Conservation (phyloP, 148 eudicot genomes). For the Nepenthes gracilis region DNA sequence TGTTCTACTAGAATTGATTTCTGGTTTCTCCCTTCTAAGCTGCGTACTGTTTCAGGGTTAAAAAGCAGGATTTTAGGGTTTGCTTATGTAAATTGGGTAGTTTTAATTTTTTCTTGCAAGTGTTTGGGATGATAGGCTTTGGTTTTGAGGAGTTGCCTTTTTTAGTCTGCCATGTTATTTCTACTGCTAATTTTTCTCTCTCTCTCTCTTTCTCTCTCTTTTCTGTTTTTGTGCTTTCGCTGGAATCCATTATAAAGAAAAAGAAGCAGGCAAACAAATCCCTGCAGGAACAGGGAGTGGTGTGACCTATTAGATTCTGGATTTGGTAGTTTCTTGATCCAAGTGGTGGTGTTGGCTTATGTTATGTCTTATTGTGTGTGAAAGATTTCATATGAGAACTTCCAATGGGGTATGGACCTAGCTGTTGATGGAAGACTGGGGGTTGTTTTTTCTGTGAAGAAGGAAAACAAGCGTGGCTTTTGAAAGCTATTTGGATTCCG, state of each 20-base stretch:
- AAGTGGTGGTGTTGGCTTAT: constrained; percentile 9
- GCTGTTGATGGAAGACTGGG: constrained; percentile 13
- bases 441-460: constrained; percentile 7
- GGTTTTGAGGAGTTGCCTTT: too few relatives aligned
- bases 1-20: constrained; percentile 1
- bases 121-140: not conserved
- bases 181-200: constrained; percentile 17
- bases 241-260: constrained; percentile 12
- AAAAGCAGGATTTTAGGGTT: constrained; percentile 1
- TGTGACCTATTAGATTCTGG: constrained; percentile 17
- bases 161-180: constrained; percentile 5
- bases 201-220: too few relatives aligned
- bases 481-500: constrained; percentile 46
- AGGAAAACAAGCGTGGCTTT: constrained; percentile 33
- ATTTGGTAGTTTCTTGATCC: constrained; percentile 13
- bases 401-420: constrained; percentile 14
- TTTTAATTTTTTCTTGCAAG: not conserved
- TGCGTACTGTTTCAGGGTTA: not conserved
- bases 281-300: constrained; percentile 14
- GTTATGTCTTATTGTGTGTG: constrained; percentile 6
- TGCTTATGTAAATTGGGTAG: not conserved
- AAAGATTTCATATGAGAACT: constrained; percentile 11
- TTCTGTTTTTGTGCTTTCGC: constrained; percentile 18
- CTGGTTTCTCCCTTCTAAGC: not conserved
- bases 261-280: constrained; percentile 14